These are phyloP conservation scores for Bauhinia variegata DNA, from an alignment of 306 rosid genomes.

Conservation along the genomic window DNA sequence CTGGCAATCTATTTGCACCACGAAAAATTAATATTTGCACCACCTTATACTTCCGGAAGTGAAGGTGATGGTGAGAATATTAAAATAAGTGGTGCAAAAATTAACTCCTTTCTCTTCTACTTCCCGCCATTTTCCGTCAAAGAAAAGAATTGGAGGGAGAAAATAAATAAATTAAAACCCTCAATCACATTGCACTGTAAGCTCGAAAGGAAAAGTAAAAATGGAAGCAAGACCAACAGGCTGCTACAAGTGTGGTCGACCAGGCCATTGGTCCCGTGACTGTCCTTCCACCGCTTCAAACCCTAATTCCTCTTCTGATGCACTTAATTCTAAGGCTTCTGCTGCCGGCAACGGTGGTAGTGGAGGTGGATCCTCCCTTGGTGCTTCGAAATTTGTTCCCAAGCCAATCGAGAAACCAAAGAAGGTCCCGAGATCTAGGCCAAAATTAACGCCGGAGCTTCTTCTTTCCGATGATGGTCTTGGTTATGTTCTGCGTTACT, in stretches of 20 bases:
- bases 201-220: constrained; percentile 5
- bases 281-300: constrained; percentile 69
- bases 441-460: constrained; percentile 84
- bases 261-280: constrained; percentile 99
- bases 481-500: constrained; percentile 91
- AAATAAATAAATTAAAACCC: not conserved
- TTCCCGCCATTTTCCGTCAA: constrained; percentile 46
- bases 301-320: constrained; percentile 31
- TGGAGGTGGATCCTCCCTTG: not conserved
- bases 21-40: no score
- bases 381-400: not conserved
- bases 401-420: constrained; percentile 54
- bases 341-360: not conserved
- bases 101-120: not conserved
- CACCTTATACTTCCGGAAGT: no score
- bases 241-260: constrained; percentile 93
- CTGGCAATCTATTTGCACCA: no score
- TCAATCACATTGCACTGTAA: no score
- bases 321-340: constrained; percentile 24
- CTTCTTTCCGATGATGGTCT: constrained; percentile 93
- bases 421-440: constrained; percentile 62
- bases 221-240: constrained; percentile 67
- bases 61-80: no score
- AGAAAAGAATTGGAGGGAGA: not conserved
- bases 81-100: no score